Conservation (phyloP, 192 early-diverging fungal genomes). For the Linnemannia exigua region DNA sequence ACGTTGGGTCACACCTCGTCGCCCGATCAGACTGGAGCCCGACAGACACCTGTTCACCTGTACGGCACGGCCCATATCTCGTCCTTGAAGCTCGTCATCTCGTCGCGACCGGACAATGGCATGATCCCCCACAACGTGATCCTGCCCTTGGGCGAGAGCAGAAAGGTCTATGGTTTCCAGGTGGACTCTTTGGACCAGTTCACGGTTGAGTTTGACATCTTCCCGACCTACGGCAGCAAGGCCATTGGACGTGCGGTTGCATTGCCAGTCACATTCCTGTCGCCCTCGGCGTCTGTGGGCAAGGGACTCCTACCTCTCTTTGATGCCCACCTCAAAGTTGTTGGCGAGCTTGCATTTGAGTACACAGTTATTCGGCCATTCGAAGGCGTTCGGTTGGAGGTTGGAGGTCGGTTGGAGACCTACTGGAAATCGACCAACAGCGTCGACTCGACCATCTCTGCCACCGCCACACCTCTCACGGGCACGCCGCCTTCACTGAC, state of each 20-base stretch:
- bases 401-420: constrained; percentile 96
- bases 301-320: constrained; percentile 79
- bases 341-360: constrained; percentile 91
- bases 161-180: constrained; percentile 86
- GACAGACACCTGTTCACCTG: constrained; percentile 64
- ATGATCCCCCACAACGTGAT: constrained; percentile 93
- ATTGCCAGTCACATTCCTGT: constrained; percentile 76
- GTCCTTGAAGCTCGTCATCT: constrained; percentile 89
- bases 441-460: constrained; percentile 46
- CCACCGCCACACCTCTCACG: constrained; percentile 23
- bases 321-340: constrained; percentile 90
- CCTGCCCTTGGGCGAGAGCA: constrained; percentile 86
- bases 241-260: constrained; percentile 90
- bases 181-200: constrained; percentile 80
- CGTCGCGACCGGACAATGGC: constrained; percentile 87
- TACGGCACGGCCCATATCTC: constrained; percentile 74
- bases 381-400: constrained; percentile 86
- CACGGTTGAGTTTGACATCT: constrained; percentile 93
- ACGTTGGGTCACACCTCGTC: constrained; percentile 63
- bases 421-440: constrained; percentile 99
- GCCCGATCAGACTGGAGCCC: constrained; percentile 7
- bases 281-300: constrained; percentile 39
- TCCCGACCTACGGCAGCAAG: constrained; percentile 95
- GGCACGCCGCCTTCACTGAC: constrained; percentile 3
- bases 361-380: constrained; percentile 90